A percentile compares a stretch with the other conserved stretches of the same genome.
Conservation (phyloP, 805 yeast genomes). For the Wickerhamomyces rabaulensis region DNA sequence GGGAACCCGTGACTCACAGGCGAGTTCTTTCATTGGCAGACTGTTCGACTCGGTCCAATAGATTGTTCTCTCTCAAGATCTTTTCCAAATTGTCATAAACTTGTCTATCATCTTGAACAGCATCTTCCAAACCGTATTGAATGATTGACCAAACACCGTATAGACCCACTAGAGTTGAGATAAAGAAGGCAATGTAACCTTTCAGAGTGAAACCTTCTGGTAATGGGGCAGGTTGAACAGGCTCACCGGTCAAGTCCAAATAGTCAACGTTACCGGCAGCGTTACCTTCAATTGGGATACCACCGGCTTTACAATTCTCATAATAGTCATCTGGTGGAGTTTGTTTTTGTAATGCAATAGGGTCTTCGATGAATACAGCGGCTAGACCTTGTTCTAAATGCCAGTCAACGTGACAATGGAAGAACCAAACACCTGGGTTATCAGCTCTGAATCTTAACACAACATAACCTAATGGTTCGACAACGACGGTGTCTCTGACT, state of each 20-base stretch:
- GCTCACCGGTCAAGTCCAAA: constrained; percentile 56
- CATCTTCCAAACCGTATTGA: constrained; percentile 62
- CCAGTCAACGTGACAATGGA: constrained; percentile 91
- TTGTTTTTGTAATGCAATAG: constrained; percentile 40
- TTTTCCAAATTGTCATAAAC: constrained; percentile 33
- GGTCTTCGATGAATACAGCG: constrained; percentile 66
- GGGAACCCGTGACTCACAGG: constrained; percentile 6
- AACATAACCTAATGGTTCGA: constrained; percentile 62
- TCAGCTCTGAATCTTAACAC: constrained; percentile 72
- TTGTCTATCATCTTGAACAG: constrained; percentile 42
- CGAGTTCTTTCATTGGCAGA: constrained; percentile 15
- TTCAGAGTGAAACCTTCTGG: constrained; percentile 67
- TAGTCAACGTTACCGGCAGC: constrained; percentile 67
- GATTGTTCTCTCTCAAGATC: constrained; percentile 25
- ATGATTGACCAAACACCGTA: constrained; percentile 57
- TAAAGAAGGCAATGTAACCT: constrained; percentile 59
- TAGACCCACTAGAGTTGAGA: constrained; percentile 51
- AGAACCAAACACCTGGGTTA: constrained; percentile 92
- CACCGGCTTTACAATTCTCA: constrained; percentile 42
- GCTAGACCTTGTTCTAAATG: constrained; percentile 82
- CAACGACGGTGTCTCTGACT: constrained; percentile 65
- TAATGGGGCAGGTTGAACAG: constrained; percentile 52
- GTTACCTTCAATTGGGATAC: constrained; percentile 50
- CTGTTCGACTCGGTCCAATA: constrained; percentile 8
- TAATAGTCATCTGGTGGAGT: constrained; percentile 43